A percentile compares a stretch with the other conserved stretches of the same genome.
Conservation (phyloP, 1,284 basidiomycete species). For the Ganoderma sinense region DNA sequence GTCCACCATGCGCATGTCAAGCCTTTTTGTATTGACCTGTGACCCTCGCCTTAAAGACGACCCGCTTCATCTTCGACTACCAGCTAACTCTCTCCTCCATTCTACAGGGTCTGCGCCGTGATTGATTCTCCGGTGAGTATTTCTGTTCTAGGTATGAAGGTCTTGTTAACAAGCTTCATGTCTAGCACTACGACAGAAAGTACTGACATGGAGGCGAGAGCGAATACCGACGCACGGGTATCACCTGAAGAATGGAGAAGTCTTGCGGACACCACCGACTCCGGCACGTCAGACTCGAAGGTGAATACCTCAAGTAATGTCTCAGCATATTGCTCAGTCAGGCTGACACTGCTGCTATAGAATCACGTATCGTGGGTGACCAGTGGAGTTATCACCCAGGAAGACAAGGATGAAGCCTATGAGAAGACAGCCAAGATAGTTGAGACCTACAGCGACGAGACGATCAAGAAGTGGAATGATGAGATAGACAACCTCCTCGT, state of each 20-base stretch:
- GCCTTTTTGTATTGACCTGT: too few relatives aligned
- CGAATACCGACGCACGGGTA: too few relatives aligned
- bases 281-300: background rate
- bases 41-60: background rate
- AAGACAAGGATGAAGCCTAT: background rate
- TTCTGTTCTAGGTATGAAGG: background rate
- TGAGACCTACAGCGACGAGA: constrained; percentile 4
- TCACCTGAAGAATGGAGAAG: too few relatives aligned
- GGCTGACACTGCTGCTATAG: background rate
- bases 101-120: background rate
- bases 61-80: background rate
- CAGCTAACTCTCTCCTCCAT: background rate
- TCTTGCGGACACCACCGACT: background rate
- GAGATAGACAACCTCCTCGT: constrained; percentile 17
- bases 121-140: background rate
- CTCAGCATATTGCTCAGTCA: too few relatives aligned
- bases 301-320: background rate
- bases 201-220: too few relatives aligned
- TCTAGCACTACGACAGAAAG: too few relatives aligned
- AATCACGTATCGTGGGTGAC: background rate
- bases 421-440: constrained; percentile 2
- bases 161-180: too few relatives aligned
- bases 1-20: too few relatives aligned
- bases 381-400: background rate
- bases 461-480: constrained; percentile 4